phyloP scores from a whole-genome alignment of 441 rosid species.

The Arabidopsis lyrata region DNA sequence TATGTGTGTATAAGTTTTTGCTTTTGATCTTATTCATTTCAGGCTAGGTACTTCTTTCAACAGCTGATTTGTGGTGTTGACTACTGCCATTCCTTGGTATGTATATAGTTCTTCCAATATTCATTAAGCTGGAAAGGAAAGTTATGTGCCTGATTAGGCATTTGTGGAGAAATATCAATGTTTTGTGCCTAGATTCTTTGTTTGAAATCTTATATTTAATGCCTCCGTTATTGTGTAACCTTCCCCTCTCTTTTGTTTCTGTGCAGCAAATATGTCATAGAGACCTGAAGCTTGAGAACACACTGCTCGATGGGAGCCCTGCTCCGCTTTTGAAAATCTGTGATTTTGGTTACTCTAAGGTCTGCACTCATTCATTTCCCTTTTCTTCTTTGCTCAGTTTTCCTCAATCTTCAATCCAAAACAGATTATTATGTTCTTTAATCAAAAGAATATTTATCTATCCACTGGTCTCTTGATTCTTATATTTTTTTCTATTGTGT shows the following conservation, averaged over 20 bases:
- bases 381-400: slow-evolving; percentile 18
- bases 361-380: slow-evolving; percentile 25
- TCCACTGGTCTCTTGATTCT: slow-evolving; percentile 7
- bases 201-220: background rate
- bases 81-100: slow-evolving; percentile 81
- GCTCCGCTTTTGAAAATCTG: slow-evolving; percentile 95
- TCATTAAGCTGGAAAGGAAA: slow-evolving; percentile 10
- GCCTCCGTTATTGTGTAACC: background rate
- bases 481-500: slow-evolving; percentile 27
- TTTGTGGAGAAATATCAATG: background rate
- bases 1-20: background rate
- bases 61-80: slow-evolving; percentile 92
- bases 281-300: slow-evolving; percentile 95
- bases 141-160: slow-evolving; percentile 7
- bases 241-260: slow-evolving; percentile 29
- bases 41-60: slow-evolving; percentile 94
- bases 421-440: background rate
- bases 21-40: slow-evolving; percentile 40
- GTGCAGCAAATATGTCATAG: slow-evolving; percentile 97
- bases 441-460: background rate
- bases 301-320: slow-evolving; percentile 92
- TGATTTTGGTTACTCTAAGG: slow-evolving; percentile 98
- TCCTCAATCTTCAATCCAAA: background rate
- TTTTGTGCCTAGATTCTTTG: background rate
- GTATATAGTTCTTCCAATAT: background rate